Evolutionary conservation across 148 eudicot genomes (phyloP), one percentile per base, ranked within the genome.

Genomic region (Nyssa sinensis): DNA sequence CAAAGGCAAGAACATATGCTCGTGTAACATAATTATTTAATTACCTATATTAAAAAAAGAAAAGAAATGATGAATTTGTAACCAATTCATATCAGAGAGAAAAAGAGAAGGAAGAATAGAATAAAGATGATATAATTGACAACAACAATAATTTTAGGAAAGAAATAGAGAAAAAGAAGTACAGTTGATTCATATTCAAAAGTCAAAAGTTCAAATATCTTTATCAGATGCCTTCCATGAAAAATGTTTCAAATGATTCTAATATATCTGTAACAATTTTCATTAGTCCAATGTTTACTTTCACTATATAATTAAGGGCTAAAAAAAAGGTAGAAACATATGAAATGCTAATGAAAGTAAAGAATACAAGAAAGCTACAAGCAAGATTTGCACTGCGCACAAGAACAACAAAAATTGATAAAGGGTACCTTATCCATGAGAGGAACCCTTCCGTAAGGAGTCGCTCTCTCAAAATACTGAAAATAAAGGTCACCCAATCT

Each of bases 361-460:
- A 72, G 39, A 61, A 67, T 3, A 47, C 13, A 16, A 44, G 39
- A 21, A 64, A 71, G 25, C 4, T 47, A 24, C n/a, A 63, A 49
- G 28, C 12, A 25, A 11, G 5, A 31, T 24, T 67, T 1, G 1
- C n/a, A 57, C 4, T 14, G 29, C 16, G 39, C 57, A 3, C 37
- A n/a, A 63, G 29, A 60, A 21, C 8, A 71, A 23, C 41, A 58
- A 3, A 3, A 39, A 64, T 64, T 3, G 5, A 23, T 19, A 64
- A 58, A 11, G 32, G 37, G 62, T 87, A 94, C 98, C 98, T 95
- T 92, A 86, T 92, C 97, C 89, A 85, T 84, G 35, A 95, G 94
- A 84, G 99, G 99, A 79, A 88, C 96, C 78, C 99, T 85, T 32
- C 84, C 89, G 76, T 93, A 95, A 66, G 99, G 99, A 74, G 99